Base-by-base conservation (phyloP, 257 asterid genomes). In the Ilex aquifolium region DNA sequence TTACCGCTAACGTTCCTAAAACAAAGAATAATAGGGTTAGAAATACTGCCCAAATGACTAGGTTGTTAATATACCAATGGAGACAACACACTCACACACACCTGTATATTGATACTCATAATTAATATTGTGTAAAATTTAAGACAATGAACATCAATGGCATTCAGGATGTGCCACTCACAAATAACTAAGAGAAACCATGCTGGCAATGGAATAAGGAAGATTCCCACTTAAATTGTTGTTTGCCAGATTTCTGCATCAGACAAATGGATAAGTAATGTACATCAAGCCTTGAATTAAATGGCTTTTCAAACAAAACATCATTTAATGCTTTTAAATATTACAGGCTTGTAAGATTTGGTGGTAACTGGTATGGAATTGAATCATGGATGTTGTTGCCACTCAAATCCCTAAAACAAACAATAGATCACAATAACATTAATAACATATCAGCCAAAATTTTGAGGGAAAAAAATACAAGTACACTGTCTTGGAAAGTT, bases 321-420 rank as follows among this genome's bases (percentile, higher is more conserved):
- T 76, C 67, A 51, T 59, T 14, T 61, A 71, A 49, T 32, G 62
- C 67, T 8, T 57, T 55, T 27, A 66, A 67, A 68, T 73, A 60
- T 87, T 85, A 93, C 99, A 93, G 82, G 95, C 75, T 85, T 4
- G 93, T 84, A 69, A 90, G 89, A 69, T 85, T 90, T 40, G 85
- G 87, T 6, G 97, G 99, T 65, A 93, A 69, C 80, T 85, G 97
- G 73, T 82, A 90, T 10, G 97, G 95, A 76, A 90, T 77, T 11
- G 74, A 32, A 75, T 85, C 99, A 31, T 82, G 86, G 69, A 93
- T 74, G 65, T 63, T 76, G 69, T 93, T 93, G 88, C 77, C 81
- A 79, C 99, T 93, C 88, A 93, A 70, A 75, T 93, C 99, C 86
- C 99, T 93, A 80, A 68, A 75, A 50, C 15, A 59, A 65, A 16